Evolutionary conservation across 495 filamentous ascomycete genomes (phyloP), one percentile per base, ranked within the genome.

Genomic region (Aspergillus heteromorphus): DNA sequence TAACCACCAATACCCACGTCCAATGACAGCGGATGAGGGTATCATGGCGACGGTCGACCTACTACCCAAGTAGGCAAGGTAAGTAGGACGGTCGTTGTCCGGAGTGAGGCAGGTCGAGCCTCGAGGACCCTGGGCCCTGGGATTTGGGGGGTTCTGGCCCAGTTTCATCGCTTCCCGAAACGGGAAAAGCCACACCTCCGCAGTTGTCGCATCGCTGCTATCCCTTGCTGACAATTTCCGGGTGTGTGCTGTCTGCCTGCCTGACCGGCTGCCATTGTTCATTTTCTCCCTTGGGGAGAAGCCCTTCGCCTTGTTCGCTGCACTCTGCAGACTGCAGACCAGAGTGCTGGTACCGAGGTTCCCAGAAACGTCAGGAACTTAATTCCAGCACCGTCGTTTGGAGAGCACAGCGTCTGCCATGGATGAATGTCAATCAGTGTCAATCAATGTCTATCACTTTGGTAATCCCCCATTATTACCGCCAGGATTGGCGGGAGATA

Each of bases 141-240:
- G 42, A 25, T 18, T 25, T 45, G 42, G 19, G n/a, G n/a, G n/a
- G n/a, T 34, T 23, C 42, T 45, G 42, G 42, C n/a, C 42, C 25
- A 45, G 42, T 25, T 45, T 45, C 20, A 27, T 4, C 25, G 17
- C 42, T 45, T 21, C 19, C 19, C 42, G 9, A 25, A 20, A 45
- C 23, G 10, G 20, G 42, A 13, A 14, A 45, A 45, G 3, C 18
- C 41, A 23, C 4, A 17, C 17, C 18, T 45, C 18, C 9, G 19
- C n/a, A 20, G 20, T 21, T 16, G 42, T 45, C 25, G 42, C 42
- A 45, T 45, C 42, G 42, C 42, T 20, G 20, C 42, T 25, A 45
- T 45, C 42, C 42, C 42, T 45, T 45, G 42, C 42, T 45, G 42
- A 45, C 25, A 27, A 27, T 45, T 45, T 45, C 42, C 42, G 42